phyloP scores from a whole-genome alignment of 306 rosid species.

The barrel medic (Medicago truncatula) region DNA sequence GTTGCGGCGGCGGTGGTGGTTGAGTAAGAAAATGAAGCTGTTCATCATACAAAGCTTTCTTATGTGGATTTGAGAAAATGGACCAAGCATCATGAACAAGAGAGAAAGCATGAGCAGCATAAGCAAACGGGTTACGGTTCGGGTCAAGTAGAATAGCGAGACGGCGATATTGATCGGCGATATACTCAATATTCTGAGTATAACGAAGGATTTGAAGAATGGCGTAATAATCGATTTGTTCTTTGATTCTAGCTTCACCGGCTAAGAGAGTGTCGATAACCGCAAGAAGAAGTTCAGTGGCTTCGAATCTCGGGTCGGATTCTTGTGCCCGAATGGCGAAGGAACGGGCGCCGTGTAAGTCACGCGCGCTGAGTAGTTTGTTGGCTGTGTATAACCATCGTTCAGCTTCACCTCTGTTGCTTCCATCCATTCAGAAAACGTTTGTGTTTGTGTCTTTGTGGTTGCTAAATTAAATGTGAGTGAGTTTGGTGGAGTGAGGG shows the following conservation, averaged over 20 bases:
- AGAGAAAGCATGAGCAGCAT: slow-evolving; percentile 67
- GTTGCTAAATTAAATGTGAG: background rate
- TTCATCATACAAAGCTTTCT: slow-evolving; percentile 66
- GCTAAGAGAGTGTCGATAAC: slow-evolving; percentile 81
- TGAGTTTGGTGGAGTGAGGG: background rate
- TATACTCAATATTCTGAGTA: slow-evolving; percentile 69
- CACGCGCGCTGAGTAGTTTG: slow-evolving; percentile 77
- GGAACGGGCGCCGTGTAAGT: slow-evolving; percentile 72
- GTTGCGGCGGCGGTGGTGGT: slow-evolving; percentile 35
- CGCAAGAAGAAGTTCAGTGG: slow-evolving; percentile 66
- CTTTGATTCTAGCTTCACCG: slow-evolving; percentile 66
- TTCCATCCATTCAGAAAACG: slow-evolving; percentile 24
- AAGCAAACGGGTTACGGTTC: slow-evolving; percentile 59
- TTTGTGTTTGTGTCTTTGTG: background rate
- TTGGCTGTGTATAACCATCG: slow-evolving; percentile 87
- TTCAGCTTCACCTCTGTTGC: slow-evolving; percentile 72
- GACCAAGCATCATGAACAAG: slow-evolving; percentile 86
- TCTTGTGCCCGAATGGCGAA: slow-evolving; percentile 92
- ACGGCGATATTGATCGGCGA: slow-evolving; percentile 78
- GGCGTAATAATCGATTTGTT: slow-evolving; percentile 66
- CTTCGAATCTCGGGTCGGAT: slow-evolving; percentile 74
- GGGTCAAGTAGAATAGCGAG: slow-evolving; percentile 78
- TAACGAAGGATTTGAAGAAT: slow-evolving; percentile 67
- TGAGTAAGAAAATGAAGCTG: slow-evolving; percentile 53
- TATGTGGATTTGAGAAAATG: slow-evolving; percentile 65